Conservation (phyloP, 1,284 basidiomycete genomes). For the Ceratobasidium sp. region DNA sequence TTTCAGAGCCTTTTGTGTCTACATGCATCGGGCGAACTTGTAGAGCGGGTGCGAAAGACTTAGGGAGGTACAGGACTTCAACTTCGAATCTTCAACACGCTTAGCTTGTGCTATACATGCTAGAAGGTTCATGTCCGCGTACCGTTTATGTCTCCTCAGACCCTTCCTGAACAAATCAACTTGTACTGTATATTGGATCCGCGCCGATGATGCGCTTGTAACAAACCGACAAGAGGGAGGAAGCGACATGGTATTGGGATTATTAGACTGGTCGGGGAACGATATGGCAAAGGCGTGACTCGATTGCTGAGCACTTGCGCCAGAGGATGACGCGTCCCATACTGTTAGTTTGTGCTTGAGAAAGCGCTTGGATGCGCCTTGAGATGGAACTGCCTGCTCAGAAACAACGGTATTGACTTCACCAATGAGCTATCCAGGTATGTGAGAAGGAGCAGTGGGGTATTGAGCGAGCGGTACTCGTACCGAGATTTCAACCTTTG, state of each 20-base stretch:
- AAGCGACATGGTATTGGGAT: slow-evolving; percentile 1
- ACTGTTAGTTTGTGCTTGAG: slow-evolving; percentile 21
- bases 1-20: slow-evolving; percentile 10
- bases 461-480: slow-evolving; percentile 6
- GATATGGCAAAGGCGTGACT: slow-evolving; percentile 14
- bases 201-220: neutral
- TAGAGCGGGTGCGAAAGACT: slow-evolving; percentile 28
- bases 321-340: slow-evolving; percentile 11
- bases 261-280: slow-evolving; percentile 13
- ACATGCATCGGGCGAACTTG: slow-evolving; percentile 29
- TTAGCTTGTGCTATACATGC: neutral
- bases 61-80: slow-evolving; percentile 36
- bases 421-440: slow-evolving; percentile 14
- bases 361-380: slow-evolving; percentile 37
- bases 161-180: slow-evolving; percentile 43
- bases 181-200: slow-evolving; percentile 35
- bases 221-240: slow-evolving; percentile 32
- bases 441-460: neutral
- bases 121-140: neutral
- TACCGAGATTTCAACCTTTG: slow-evolving; percentile 33
- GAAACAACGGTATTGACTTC: slow-evolving; percentile 22
- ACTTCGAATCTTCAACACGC: slow-evolving; percentile 18
- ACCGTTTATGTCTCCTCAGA: slow-evolving; percentile 39
- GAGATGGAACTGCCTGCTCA: slow-evolving; percentile 29
- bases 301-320: neutral